Evolutionary conservation across 768 basidiomycete species (phyloP).

Genomic region (Tephrocybe sp.): DNA sequence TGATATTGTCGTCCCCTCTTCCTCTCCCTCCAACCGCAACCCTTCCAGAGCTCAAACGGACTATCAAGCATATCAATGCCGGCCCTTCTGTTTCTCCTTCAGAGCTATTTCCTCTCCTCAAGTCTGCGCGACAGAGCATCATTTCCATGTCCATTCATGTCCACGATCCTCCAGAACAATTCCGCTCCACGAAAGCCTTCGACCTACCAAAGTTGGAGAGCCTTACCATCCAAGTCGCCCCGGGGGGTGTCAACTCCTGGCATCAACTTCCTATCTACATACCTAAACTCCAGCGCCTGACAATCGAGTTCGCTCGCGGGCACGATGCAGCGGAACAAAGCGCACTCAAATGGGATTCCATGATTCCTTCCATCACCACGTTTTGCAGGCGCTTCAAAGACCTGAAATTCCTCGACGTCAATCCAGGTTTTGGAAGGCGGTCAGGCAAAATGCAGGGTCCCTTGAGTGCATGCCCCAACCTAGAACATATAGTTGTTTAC

Average conservation of each 20-base stretch:
- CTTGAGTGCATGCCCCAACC: slow-evolving; percentile 7
- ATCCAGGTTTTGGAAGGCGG: slow-evolving; percentile 6
- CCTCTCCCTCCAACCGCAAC: slow-evolving; percentile 5
- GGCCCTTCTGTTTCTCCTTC: background rate
- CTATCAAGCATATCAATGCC: slow-evolving; percentile 6
- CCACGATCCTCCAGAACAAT: background rate
- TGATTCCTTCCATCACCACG: background rate
- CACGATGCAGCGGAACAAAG: background rate
- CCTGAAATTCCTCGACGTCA: slow-evolving; percentile 8
- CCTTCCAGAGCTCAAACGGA: slow-evolving; percentile 4
- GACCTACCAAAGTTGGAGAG: slow-evolving; percentile 8
- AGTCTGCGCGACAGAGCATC: slow-evolving; percentile 1
- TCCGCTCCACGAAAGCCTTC: background rate
- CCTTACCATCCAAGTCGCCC: slow-evolving; percentile 6
- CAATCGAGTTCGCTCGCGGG: background rate
- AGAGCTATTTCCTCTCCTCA: slow-evolving; percentile 3
- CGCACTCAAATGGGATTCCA: background rate
- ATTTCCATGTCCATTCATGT: slow-evolving; percentile 8
- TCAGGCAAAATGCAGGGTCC: slow-evolving; percentile 1
- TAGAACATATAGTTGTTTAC: slow-evolving; percentile 12
- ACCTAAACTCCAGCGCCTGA: slow-evolving; percentile 9
- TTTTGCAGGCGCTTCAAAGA: slow-evolving; percentile 7
- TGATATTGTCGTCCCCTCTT: slow-evolving; percentile 1
- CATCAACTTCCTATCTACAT: slow-evolving; percentile 1
- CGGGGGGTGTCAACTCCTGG: background rate